Evolutionary conservation across 495 filamentous ascomycete species (phyloP).

Genomic region (Physcia stellaris): DNA sequence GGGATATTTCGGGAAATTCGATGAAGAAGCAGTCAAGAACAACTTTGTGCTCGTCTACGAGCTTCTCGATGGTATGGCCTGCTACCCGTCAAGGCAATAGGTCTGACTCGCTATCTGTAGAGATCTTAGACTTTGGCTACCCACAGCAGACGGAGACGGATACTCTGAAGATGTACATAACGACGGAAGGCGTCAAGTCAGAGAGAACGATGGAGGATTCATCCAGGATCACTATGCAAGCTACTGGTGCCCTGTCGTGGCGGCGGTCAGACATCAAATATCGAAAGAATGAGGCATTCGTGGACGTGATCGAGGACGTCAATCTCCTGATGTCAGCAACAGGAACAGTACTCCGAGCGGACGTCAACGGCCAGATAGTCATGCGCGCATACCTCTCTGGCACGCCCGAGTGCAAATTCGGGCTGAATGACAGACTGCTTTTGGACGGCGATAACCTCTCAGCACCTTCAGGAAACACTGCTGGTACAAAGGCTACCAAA

Average conservation of each 20-base stretch:
- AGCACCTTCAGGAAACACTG: conserved; percentile 51
- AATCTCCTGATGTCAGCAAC: conserved; percentile 97
- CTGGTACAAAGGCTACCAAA: conserved; percentile 75
- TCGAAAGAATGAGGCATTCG: conserved; percentile 98
- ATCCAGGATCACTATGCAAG: conserved; percentile 97
- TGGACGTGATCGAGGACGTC: conserved; percentile 98
- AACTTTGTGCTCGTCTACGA: conserved; percentile 99
- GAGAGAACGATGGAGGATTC: conserved; percentile 86
- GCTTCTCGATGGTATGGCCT: conserved; percentile 76
- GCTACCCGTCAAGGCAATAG: no score
- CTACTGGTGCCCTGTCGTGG: conserved; percentile 94
- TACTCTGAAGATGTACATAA: conserved; percentile 99
- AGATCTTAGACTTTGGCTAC: conserved; percentile 98
- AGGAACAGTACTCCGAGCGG: conserved; percentile 87
- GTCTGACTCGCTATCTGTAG: no score
- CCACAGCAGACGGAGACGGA: conserved; percentile 99
- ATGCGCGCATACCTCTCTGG: conserved; percentile 98
- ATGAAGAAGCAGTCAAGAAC: conserved; percentile 99
- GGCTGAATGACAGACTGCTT: conserved; percentile 88
- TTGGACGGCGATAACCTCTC: conserved; percentile 65
- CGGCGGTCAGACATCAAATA: conserved; percentile 95
- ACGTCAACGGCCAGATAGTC: conserved; percentile 94
- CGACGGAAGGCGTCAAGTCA: conserved; percentile 95
- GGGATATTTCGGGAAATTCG: conserved; percentile 97
- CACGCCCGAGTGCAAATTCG: conserved; percentile 98